These are phyloP conservation scores for Dovyalis caffra DNA, from an alignment of 345 rosid species.

Conservation along the genomic window DNA sequence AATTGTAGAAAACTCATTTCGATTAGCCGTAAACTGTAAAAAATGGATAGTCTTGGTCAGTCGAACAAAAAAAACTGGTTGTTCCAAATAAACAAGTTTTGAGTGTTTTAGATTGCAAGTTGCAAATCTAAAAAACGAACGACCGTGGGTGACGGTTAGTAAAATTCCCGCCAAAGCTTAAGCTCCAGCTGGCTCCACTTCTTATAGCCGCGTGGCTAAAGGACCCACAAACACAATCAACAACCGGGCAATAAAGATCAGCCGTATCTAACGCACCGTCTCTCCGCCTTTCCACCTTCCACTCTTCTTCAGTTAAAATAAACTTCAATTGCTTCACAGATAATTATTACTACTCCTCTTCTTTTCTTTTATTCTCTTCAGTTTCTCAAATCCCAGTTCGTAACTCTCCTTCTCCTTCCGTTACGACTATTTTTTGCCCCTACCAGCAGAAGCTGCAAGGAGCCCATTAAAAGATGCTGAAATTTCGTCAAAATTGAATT, in stretches of 20 bases:
- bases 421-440: not conserved
- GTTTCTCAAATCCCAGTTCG: not conserved
- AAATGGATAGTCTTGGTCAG: too few species aligned
- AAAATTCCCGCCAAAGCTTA: constrained; percentile 15
- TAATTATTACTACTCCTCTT: not conserved
- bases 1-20: too few species aligned
- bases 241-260: not conserved
- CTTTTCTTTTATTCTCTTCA: too few species aligned
- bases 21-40: too few species aligned
- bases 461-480: not conserved
- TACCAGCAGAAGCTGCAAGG: constrained; percentile 1
- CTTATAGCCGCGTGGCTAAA: not conserved
- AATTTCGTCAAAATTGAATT: not conserved
- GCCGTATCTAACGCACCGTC: not conserved
- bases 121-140: not conserved
- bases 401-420: not conserved
- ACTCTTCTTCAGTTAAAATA: not conserved
- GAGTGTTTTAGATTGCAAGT: too few species aligned
- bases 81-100: too few species aligned
- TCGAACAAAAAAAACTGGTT: too few species aligned
- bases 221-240: not conserved
- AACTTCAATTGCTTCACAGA: not conserved
- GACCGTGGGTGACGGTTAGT: not conserved
- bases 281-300: not conserved
- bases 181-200: not conserved